These are phyloP conservation scores for Cladosporium sp. DNA, from an alignment of 2,329 filamentous ascomycete genomes.

Conservation along the genomic window DNA sequence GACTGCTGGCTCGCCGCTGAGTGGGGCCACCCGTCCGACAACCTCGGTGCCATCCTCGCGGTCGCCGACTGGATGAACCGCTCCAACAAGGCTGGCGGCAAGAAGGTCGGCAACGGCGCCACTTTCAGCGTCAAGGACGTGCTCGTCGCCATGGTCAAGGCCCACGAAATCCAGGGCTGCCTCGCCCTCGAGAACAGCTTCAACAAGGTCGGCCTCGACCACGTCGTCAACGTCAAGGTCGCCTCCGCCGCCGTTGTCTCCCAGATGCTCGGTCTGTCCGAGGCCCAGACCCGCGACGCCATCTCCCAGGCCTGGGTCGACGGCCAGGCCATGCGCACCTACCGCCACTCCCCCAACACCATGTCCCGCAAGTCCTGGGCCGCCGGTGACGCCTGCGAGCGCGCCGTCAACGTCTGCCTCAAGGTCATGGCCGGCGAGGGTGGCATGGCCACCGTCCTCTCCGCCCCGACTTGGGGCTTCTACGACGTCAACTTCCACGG, in stretches of 20 bases:
- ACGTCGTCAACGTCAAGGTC: slow-evolving; percentile 97
- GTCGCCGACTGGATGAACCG: slow-evolving; percentile 97
- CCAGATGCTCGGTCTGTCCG: slow-evolving; percentile 84
- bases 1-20: slow-evolving; percentile 99
- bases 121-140: slow-evolving; percentile 84
- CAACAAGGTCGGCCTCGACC: slow-evolving; percentile 97
- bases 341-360: slow-evolving; percentile 96
- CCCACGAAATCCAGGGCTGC: slow-evolving; percentile 97
- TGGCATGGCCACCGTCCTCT: slow-evolving; percentile 86
- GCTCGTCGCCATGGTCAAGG: slow-evolving; percentile 91
- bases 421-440: slow-evolving; percentile 96
- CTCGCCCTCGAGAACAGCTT: slow-evolving; percentile 95
- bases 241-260: slow-evolving; percentile 90
- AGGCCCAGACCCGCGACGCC: slow-evolving; percentile 88
- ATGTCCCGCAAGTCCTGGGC: slow-evolving; percentile 99
- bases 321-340: slow-evolving; percentile 90
- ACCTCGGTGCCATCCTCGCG: slow-evolving; percentile 91
- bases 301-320: slow-evolving; percentile 98
- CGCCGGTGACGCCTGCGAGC: slow-evolving; percentile 93
- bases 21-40: slow-evolving; percentile 98
- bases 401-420: slow-evolving; percentile 94
- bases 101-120: slow-evolving; percentile 61
- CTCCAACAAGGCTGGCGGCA: slow-evolving; percentile 79
- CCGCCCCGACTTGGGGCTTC: slow-evolving; percentile 92
- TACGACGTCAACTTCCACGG: slow-evolving; percentile 97